Evolutionary conservation across 208 protist genomes (phyloP), one percentile per base, ranked within the genome.

Genomic region (Strigomonas oncopelti): DNA sequence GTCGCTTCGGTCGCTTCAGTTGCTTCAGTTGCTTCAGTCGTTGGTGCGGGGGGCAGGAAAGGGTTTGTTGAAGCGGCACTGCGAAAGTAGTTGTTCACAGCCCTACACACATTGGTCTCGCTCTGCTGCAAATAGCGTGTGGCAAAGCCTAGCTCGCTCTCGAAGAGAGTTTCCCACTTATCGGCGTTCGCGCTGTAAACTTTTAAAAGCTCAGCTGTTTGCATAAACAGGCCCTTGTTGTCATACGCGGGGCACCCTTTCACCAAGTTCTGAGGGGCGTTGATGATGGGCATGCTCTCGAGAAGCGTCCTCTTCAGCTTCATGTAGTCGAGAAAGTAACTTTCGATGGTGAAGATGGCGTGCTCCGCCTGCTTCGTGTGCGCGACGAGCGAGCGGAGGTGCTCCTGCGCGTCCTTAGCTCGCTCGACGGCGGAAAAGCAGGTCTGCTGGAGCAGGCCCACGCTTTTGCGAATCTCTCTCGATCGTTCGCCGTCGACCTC

Each of bases 201-300:
- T n/a, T 62, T 62, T 14, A 62, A 62, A 28, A 62, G 34, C n/a
- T 62, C 57, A 1, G 28, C 57, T 38, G 13, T 38, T 53, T 64
- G 29, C 25, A 53, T 18, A 54, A 72, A 72, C 20, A 65, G 24
- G 0, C 55, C 46, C 5, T 59, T 45, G 52, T 72, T 56, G 11
- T 72, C 67, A 52, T 65, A 59, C 0, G 67, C 57, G 9, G 67
- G 67, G 13, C 46, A 61, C 3, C 57, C 67, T 38, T 72, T 72
- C 14, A 29, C 45, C 11, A 62, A 31, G 7, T 65, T 72, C 9
- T 61, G 9, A n/a, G 48, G 46, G 27, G 34, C 67, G 5, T 60
- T 71, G 5, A 71, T 5, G 42, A 64, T 56, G 1, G 31, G 36
- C 24, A 42, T 42, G 13, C 54, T 46, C 24, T 65, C 67, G 9